These are phyloP conservation scores for Copromyces sp. DNA, from an alignment of 495 filamentous ascomycete genomes.

Conservation along the genomic window DNA sequence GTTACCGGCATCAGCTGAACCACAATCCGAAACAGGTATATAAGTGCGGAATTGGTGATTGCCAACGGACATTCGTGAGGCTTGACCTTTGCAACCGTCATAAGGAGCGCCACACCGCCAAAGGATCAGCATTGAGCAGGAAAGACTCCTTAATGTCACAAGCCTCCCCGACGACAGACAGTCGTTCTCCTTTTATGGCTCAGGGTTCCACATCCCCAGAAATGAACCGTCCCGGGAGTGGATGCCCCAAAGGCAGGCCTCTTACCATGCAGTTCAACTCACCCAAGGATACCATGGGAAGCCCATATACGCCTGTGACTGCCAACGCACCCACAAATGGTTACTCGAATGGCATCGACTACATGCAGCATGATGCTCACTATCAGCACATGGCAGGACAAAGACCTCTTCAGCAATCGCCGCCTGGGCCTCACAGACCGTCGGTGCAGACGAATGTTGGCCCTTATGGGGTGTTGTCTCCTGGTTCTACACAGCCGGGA, in stretches of 20 bases:
- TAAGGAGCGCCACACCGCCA: constrained; percentile 89
- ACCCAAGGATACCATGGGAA: constrained; percentile 37
- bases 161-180: constrained; percentile 38
- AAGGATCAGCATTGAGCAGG: constrained; percentile 86
- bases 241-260: constrained; percentile 32
- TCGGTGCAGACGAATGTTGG: constrained; percentile 36
- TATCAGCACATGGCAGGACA: constrained; percentile 27
- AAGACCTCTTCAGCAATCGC: constrained; percentile 32
- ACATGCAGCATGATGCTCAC: constrained; percentile 34
- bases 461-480: constrained; percentile 39
- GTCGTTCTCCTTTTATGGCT: constrained; percentile 32
- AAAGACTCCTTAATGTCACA: constrained; percentile 68
- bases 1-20: constrained; percentile 87
- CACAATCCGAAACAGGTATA: constrained; percentile 96
- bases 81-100: constrained; percentile 91
- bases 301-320: constrained; percentile 37
- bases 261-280: constrained; percentile 43
- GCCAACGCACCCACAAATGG: constrained; percentile 36
- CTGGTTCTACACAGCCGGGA: constrained; percentile 36
- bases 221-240: constrained; percentile 34
- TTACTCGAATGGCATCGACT: constrained; percentile 34
- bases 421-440: constrained; percentile 30
- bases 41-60: constrained; percentile 87
- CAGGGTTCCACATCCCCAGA: constrained; percentile 42
- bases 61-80: constrained; percentile 81